Conservation (phyloP, 2,329 filamentous ascomycete genomes). For the Talaromyces sp. region DNA sequence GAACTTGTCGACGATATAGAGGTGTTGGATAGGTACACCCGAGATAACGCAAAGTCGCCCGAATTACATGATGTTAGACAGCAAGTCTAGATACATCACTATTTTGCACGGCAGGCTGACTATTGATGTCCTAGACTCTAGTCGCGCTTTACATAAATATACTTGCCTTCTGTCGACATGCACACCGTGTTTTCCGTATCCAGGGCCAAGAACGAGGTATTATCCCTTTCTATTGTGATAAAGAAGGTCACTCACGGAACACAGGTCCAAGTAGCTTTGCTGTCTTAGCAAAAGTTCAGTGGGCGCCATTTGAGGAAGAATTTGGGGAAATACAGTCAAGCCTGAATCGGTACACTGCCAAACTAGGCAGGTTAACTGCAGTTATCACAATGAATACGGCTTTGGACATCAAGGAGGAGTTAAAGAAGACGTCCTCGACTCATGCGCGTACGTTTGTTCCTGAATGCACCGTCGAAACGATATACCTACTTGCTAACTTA, state of each 20-base stretch:
- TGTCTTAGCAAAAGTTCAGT: slow-evolving; percentile 15
- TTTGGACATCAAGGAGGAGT: neutral
- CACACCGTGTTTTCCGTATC: slow-evolving; percentile 9
- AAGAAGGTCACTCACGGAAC: neutral
- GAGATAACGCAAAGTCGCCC: neutral
- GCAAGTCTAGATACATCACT: neutral
- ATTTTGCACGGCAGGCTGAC: neutral
- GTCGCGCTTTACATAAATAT: slow-evolving; percentile 7
- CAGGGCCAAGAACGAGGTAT: slow-evolving; percentile 1
- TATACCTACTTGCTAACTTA: neutral
- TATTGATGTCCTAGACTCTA: neutral
- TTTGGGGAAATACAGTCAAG: slow-evolving; percentile 18
- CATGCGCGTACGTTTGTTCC: neutral
- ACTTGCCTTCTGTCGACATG: slow-evolving; percentile 16
- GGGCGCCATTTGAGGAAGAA: slow-evolving; percentile 19
- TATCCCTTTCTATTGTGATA: no score
- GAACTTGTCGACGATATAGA: slow-evolving; percentile 12
- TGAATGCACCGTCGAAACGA: neutral
- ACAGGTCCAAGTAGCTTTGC: neutral
- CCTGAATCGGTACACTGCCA: slow-evolving; percentile 8
- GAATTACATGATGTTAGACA: slow-evolving; percentile 11
- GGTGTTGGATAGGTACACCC: slow-evolving; percentile 12
- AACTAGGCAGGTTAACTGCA: slow-evolving; percentile 1
- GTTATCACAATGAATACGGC: slow-evolving; percentile 15
- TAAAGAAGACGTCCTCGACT: neutral